Conservation (phyloP, 2,329 filamentous ascomycete genomes). For the Hysterium pulicare region DNA sequence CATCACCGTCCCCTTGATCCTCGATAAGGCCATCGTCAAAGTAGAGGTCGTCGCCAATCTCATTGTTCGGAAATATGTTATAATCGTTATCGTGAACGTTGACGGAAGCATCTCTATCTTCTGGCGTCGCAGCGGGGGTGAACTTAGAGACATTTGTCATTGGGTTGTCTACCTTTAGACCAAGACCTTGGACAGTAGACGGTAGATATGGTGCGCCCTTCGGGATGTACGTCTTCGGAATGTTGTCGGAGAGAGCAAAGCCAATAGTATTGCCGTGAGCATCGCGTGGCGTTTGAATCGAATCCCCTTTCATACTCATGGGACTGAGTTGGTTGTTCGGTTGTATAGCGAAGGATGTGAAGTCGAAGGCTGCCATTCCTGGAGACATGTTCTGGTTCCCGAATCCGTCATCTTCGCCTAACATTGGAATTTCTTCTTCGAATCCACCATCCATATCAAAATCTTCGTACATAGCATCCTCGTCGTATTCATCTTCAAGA, state of each 20-base stretch:
- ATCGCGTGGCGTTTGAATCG: conserved; percentile 24
- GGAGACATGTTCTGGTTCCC: conserved; percentile 25
- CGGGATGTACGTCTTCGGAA: conserved; percentile 15
- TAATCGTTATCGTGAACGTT: conserved; percentile 7
- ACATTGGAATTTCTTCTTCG: conserved; percentile 58
- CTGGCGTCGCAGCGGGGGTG: conserved; percentile 10
- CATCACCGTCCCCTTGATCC: conserved; percentile 50
- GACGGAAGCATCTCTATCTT: conserved; percentile 2
- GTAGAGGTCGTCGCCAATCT: conserved; percentile 58
- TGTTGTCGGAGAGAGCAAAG: conserved; percentile 26
- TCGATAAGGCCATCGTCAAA: conserved; percentile 64
- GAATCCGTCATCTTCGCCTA: conserved; percentile 32
- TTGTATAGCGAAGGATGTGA: conserved; percentile 28
- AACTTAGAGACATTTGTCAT: conserved; percentile 7
- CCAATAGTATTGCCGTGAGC: conserved; percentile 30
- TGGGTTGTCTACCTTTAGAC: conserved; percentile 13
- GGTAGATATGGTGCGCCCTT: conserved; percentile 3
- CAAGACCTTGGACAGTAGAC: conserved; percentile 15
- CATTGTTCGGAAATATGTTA: conserved; percentile 1
- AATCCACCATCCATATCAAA: conserved; percentile 53
- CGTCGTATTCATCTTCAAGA: conserved; percentile 37
- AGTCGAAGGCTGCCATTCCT: conserved; percentile 31
- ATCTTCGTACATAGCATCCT: conserved; percentile 10
- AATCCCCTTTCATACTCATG: conserved; percentile 19
- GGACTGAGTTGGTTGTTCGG: conserved; percentile 19